phyloP scores from a whole-genome alignment of 371 early-diverging fungal species.

The Lichtheimia ramosa region DNA sequence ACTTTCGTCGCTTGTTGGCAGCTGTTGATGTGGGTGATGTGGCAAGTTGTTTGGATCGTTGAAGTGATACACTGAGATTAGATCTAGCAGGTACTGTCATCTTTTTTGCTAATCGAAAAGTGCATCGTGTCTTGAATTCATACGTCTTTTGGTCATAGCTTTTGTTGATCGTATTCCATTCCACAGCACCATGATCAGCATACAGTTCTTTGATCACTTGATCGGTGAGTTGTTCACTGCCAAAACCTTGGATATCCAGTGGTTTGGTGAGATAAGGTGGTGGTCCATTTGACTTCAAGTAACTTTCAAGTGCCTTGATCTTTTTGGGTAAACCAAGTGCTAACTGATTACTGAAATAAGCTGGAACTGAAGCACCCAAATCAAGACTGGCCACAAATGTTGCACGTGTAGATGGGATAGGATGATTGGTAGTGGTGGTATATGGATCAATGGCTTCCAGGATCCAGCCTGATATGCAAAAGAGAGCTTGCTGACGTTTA shows the following conservation, averaged over 20 bases:
- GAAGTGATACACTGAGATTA: slow-evolving; percentile 6
- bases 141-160: slow-evolving; percentile 8
- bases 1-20: too few relatives aligned
- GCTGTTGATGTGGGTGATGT: slow-evolving; percentile 4
- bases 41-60: slow-evolving; percentile 4
- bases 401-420: slow-evolving; percentile 59
- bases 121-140: slow-evolving; percentile 5
- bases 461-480: slow-evolving; percentile 60
- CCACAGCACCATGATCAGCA: slow-evolving; percentile 4
- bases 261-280: slow-evolving; percentile 39
- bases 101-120: slow-evolving; percentile 5
- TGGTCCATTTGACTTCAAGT: slow-evolving; percentile 51
- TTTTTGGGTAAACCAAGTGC: slow-evolving; percentile 45
- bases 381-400: slow-evolving; percentile 53
- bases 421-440: slow-evolving; percentile 53
- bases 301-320: slow-evolving; percentile 44
- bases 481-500: slow-evolving; percentile 38
- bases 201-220: neutral
- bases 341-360: slow-evolving; percentile 52
- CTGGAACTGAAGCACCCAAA: slow-evolving; percentile 51
- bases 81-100: neutral
- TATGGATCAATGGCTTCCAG: slow-evolving; percentile 61
- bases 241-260: neutral
- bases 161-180: slow-evolving; percentile 13
- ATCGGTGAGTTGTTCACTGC: slow-evolving; percentile 13